phyloP scores from a whole-genome alignment of 768 basidiomycete species.

The Pseudohyphozyma bogoriensis region DNA sequence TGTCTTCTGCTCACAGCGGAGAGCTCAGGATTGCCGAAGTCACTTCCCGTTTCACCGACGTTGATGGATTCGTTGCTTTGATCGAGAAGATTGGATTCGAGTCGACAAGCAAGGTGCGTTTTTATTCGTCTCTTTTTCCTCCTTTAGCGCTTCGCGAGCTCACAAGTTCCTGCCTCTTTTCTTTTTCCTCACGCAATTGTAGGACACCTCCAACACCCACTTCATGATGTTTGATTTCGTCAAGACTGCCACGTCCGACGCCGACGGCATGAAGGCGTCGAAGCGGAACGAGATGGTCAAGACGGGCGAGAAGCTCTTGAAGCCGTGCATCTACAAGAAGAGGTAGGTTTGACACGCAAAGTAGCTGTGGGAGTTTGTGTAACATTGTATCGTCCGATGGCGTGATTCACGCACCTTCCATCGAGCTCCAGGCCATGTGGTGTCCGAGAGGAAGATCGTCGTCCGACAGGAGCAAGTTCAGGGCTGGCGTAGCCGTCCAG shows the following conservation, averaged over 20 bases:
- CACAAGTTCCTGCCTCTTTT: neutral
- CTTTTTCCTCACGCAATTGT: slow-evolving; percentile 3
- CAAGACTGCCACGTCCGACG: slow-evolving; percentile 48
- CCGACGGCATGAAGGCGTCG: neutral
- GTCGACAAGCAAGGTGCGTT: slow-evolving; percentile 54
- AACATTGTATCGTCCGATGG: no score
- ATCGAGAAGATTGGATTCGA: slow-evolving; percentile 63
- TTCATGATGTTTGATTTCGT: slow-evolving; percentile 74
- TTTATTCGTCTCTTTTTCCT: neutral
- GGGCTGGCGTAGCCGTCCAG: no score
- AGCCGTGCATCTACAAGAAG: slow-evolving; percentile 87
- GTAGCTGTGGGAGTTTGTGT: no score
- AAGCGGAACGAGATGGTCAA: slow-evolving; percentile 39
- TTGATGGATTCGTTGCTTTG: slow-evolving; percentile 57
- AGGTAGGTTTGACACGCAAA: no score
- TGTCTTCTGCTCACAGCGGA: slow-evolving; percentile 46
- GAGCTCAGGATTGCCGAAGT: slow-evolving; percentile 83
- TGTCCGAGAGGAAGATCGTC: no score
- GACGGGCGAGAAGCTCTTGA: slow-evolving; percentile 59
- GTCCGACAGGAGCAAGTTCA: no score
- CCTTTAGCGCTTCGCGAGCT: neutral
- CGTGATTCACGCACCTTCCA: no score
- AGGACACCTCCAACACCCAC: slow-evolving; percentile 76
- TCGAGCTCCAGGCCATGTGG: no score
- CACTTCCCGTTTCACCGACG: slow-evolving; percentile 63